Percentiles rank a stretch among this genome's conserved stretches.
These are phyloP conservation scores for Leucocoprinus gongylophorus DNA, from an alignment of 1,284 basidiomycete species.

Conservation along the genomic window DNA sequence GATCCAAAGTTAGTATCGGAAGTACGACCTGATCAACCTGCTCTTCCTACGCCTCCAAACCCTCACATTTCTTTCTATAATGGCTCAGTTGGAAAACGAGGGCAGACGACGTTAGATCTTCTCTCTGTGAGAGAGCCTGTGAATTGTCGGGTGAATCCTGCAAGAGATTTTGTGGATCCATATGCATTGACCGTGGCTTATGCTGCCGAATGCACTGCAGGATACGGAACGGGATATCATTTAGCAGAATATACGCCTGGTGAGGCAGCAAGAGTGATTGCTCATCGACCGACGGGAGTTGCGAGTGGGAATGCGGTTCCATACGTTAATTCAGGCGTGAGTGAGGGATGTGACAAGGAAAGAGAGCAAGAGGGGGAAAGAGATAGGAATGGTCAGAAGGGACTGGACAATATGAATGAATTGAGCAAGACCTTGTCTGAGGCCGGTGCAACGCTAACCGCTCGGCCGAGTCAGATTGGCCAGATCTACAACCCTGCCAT, in stretches of 20 bases:
- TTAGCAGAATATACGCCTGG: slow-evolving; percentile 13
- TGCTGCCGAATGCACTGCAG: slow-evolving; percentile 16
- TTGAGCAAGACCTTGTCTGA: neutral
- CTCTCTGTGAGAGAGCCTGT: neutral
- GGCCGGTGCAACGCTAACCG: neutral
- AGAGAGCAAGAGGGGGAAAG: neutral
- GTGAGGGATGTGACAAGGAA: neutral
- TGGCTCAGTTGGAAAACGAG: neutral
- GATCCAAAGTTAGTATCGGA: slow-evolving; percentile 7
- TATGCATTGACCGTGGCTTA: slow-evolving; percentile 15
- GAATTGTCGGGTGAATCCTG: slow-evolving; percentile 6
- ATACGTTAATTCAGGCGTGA: neutral
- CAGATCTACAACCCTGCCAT: neutral
- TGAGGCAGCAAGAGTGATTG: slow-evolving; percentile 7
- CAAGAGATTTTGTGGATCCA: slow-evolving; percentile 14
- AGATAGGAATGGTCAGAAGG: slow-evolving; percentile 1
- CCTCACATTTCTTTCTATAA: neutral
- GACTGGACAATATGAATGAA: slow-evolving; percentile 8
- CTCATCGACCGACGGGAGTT: neutral
- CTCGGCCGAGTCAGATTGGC: slow-evolving; percentile 1
- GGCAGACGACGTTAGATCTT: neutral
- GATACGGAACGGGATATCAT: slow-evolving; percentile 16
- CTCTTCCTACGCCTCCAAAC: slow-evolving; percentile 2
- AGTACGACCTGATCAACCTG: slow-evolving; percentile 3
- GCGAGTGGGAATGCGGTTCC: neutral